Conservation (phyloP, 345 rosid genomes). For the Gossypium herbaceum region DNA sequence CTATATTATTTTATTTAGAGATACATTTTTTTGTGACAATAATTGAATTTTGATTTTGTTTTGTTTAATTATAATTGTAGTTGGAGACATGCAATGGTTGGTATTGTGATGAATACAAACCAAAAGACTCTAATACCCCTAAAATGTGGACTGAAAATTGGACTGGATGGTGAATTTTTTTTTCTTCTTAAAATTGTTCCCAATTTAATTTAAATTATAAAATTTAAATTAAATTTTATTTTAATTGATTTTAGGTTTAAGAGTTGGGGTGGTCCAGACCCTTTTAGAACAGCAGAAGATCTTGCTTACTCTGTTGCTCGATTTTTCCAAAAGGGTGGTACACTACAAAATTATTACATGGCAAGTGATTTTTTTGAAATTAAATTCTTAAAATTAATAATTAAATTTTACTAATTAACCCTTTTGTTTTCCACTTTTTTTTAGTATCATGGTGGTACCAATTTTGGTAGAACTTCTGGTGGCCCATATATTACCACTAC, state of each 20-base stretch:
- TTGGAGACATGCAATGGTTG: constrained; percentile 55
- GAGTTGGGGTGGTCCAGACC: constrained; percentile 51
- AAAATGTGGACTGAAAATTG: constrained; percentile 74
- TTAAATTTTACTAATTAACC: not conserved
- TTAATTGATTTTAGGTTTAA: constrained; percentile 36
- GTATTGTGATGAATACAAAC: constrained; percentile 46
- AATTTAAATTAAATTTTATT: not conserved
- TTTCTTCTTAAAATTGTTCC: not conserved
- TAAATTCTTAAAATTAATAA: too few relatives aligned
- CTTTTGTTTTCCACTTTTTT: not conserved
- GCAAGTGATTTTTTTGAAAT: constrained; percentile 19
- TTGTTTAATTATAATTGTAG: constrained; percentile 21
- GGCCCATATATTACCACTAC: constrained; percentile 64
- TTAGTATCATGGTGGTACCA: constrained; percentile 73
- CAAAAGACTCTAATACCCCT: constrained; percentile 35
- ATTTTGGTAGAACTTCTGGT: constrained; percentile 55
- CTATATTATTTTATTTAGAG: too few relatives aligned
- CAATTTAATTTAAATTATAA: too few relatives aligned
- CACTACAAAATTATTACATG: constrained; percentile 67
- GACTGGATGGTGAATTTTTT: constrained; percentile 52
- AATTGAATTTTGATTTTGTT: not conserved
- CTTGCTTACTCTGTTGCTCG: constrained; percentile 55
- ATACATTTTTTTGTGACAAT: too few relatives aligned
- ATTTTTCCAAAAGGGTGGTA: constrained; percentile 55
- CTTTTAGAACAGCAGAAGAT: constrained; percentile 58